Evolutionary conservation across 495 filamentous ascomycete species (phyloP).

Genomic region (Saxophila tyrrhenica): DNA sequence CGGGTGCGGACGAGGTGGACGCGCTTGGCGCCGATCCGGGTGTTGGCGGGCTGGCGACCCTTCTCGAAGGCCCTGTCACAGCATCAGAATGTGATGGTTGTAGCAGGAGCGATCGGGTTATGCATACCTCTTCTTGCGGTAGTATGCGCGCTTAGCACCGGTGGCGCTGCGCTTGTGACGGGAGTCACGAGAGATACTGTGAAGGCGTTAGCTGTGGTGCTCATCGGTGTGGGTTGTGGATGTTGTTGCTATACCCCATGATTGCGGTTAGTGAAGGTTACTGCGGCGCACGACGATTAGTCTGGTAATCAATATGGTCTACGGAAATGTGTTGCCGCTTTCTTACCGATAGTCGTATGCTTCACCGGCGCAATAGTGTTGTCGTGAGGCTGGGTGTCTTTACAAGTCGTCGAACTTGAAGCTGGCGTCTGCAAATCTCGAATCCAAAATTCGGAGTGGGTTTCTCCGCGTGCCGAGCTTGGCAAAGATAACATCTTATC

Average conservation of each 20-base stretch:
- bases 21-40: constrained; percentile 95
- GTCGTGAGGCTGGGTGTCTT: constrained; percentile 2
- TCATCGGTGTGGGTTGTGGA: neutral
- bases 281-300: constrained; percentile 24
- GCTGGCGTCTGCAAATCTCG: too few relatives aligned
- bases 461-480: neutral
- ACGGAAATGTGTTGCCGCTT: neutral
- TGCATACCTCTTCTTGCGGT: constrained; percentile 74
- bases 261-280: constrained; percentile 52
- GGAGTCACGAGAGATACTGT: constrained; percentile 90
- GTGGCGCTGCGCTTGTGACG: constrained; percentile 98
- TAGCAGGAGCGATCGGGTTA: constrained; percentile 31
- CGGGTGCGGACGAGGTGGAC: constrained; percentile 98
- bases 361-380: constrained; percentile 5
- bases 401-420: too few relatives aligned
- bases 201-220: constrained; percentile 18
- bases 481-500: neutral
- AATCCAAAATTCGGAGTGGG: too few relatives aligned
- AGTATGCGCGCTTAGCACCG: constrained; percentile 90
- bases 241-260: constrained; percentile 53
- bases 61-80: constrained; percentile 84
- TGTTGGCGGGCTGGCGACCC: constrained; percentile 97
- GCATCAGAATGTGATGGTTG: constrained; percentile 28
- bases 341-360: constrained; percentile 3
- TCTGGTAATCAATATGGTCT: too few relatives aligned